Conservation (phyloP, 2,329 filamentous ascomycete genomes). For the Aureobasidium lini region DNA sequence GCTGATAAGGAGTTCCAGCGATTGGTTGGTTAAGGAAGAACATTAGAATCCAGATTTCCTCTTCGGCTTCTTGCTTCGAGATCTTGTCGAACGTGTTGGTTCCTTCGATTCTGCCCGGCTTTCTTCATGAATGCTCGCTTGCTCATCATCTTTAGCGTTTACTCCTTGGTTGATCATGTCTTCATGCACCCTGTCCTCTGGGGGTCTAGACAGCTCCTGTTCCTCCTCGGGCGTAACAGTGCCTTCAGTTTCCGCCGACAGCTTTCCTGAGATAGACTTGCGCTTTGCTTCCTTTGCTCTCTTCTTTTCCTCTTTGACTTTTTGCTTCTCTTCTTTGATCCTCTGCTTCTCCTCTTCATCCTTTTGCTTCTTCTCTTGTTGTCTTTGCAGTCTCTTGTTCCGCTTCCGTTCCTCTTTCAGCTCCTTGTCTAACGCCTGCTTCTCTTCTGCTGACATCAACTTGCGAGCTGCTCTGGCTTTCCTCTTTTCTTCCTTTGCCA, state of each 20-base stretch:
- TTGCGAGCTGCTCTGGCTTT: not conserved
- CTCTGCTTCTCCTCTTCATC: not conserved
- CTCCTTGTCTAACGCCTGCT: not conserved
- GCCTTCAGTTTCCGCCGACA: not conserved
- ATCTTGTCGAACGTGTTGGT: not conserved
- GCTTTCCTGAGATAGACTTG: not conserved
- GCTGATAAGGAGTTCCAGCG: slow-evolving; percentile 6
- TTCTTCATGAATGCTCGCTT: not conserved
- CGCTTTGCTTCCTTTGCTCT: not conserved
- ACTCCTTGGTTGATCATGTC: too few species aligned
- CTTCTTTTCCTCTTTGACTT: not conserved
- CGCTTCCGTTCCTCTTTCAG: not conserved
- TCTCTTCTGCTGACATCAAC: not conserved
- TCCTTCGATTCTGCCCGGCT: not conserved
- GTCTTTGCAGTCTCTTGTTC: not conserved
- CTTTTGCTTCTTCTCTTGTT: not conserved
- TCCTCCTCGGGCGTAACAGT: too few species aligned
- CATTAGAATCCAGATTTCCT: slow-evolving; percentile 8
- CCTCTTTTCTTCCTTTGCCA: not conserved
- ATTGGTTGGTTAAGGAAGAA: not conserved
- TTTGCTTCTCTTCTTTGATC: not conserved
- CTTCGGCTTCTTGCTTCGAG: not conserved
- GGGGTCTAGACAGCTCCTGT: too few species aligned
- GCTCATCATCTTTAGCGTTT: not conserved
- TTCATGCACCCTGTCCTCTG: too few species aligned